Conservation (phyloP, 164 flowering plant species). For the Liriodendron chinense region DNA sequence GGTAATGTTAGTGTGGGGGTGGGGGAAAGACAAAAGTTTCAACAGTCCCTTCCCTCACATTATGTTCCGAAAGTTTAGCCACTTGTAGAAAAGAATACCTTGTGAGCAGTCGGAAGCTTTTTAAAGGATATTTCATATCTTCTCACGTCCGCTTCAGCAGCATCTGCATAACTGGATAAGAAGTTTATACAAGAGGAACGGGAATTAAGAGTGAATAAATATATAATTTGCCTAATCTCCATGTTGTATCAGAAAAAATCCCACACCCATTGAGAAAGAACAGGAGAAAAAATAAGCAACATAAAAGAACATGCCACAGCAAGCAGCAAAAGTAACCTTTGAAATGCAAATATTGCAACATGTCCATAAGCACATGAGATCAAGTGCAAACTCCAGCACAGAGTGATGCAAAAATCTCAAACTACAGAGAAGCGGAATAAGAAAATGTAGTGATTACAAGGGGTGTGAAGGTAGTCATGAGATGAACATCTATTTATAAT, state of each 20-base stretch:
- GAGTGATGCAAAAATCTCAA: background rate
- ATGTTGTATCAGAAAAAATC: background rate
- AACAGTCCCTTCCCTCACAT: background rate
- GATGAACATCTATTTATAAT: background rate
- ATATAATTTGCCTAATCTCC: background rate
- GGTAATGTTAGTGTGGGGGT: no score
- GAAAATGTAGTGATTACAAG: background rate
- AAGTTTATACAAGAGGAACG: conserved; percentile 1
- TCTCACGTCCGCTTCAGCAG: conserved; percentile 77
- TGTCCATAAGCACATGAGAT: background rate
- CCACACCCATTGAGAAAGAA: background rate
- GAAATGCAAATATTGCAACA: background rate
- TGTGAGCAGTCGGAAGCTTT: conserved; percentile 69
- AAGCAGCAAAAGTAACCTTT: background rate
- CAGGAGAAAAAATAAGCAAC: background rate
- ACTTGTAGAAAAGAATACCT: conserved; percentile 40
- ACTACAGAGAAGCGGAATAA: background rate
- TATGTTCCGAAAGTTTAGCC: background rate
- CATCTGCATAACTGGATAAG: conserved; percentile 71
- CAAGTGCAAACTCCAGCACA: background rate
- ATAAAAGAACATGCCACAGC: background rate
- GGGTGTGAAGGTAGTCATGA: background rate
- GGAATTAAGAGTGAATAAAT: conserved; percentile 1
- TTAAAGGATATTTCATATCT: conserved; percentile 72
- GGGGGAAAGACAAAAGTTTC: background rate